Percentiles rank a stretch among this genome's conserved stretches.
Evolutionary conservation across 192 early-diverging fungal genomes (phyloP).

Genomic region (Globomyces pollinis-pini): DNA sequence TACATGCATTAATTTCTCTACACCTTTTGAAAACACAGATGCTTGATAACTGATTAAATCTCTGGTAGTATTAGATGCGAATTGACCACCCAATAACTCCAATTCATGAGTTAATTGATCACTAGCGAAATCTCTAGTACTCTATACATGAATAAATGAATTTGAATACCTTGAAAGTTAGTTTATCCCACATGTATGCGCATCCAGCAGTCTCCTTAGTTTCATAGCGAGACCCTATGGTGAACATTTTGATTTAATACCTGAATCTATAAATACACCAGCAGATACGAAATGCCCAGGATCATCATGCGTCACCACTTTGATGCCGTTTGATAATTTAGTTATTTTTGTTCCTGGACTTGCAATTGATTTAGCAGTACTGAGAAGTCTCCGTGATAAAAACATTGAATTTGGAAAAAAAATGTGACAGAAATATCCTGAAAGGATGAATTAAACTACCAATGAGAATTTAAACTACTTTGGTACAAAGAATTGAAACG

Average conservation of each 20-base stretch:
- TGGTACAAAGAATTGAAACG: too few relatives aligned
- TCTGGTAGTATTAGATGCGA: conserved; percentile 80
- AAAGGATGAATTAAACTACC: background rate
- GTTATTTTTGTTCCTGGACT: conserved; percentile 40
- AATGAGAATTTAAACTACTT: too few relatives aligned
- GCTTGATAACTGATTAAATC: conserved; percentile 96
- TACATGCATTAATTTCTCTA: conserved; percentile 60
- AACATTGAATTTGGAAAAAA: conserved; percentile 2
- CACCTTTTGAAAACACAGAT: conserved; percentile 78
- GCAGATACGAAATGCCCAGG: conserved; percentile 86
- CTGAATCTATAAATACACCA: conserved; percentile 87
- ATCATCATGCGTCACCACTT: conserved; percentile 70
- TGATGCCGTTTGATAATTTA: conserved; percentile 81
- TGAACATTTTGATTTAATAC: too few relatives aligned
- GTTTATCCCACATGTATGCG: conserved; percentile 79
- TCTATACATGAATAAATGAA: conserved; percentile 24
- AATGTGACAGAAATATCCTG: background rate
- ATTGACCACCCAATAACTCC: conserved; percentile 83
- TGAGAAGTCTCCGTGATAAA: background rate
- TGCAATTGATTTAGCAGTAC: background rate
- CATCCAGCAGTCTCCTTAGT: conserved; percentile 58
- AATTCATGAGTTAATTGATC: conserved; percentile 66
- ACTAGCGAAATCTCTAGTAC: conserved; percentile 59
- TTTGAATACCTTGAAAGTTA: conserved; percentile 86
- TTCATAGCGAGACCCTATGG: conserved; percentile 85